Base-by-base conservation (phyloP, 192 early-diverging fungal species). In the Haplosporangium gracile region DNA sequence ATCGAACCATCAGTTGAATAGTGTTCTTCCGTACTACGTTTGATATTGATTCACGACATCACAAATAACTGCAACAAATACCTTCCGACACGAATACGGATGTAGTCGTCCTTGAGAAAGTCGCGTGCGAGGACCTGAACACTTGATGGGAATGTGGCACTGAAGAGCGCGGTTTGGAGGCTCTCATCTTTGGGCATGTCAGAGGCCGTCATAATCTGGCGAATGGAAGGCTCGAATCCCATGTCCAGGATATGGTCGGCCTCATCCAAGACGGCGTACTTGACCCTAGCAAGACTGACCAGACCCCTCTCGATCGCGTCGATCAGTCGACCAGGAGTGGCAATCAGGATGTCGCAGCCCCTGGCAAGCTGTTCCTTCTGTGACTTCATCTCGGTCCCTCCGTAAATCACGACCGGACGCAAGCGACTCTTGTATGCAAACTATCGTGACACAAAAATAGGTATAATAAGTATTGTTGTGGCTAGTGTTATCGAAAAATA, bases 161-260 rank as follows among this genome's bases (percentile, higher is more conserved):
- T 95, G 89, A 98, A 99, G 97, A 99, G 97, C 71, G 97, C 95
- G 32, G 97, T 99, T 79, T 96, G 96, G 73, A 97, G 92, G 70
- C 88, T 77, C 69, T 88, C 89, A 57, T 95, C 90, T 36, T 88
- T 85, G 18, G 92, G 89, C 91, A 97, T 94, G 82, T 97, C 95
- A 90, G 77, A 55, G 70, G 87, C 81, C 76, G 91, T 88, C 36
- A 98, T 95, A 70, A 99, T 96, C 53, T 93, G 89, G 68, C 98
- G 93, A 80, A 99, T 97, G 79, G 96, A 93, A 29, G 93, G 91
- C 90, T 98, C 98, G 86, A 99, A 99, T 80, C 98, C 98, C 97
- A 99, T 98, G 88, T 99, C 98, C 84, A 99, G 91, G 94, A 97
- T 97, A 74, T 95, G 94, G 88, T 95, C 95, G 29, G 96, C 96